These are phyloP conservation scores for Hibiscus mutabilis DNA, from an alignment of 345 rosid genomes.

Conservation along the genomic window DNA sequence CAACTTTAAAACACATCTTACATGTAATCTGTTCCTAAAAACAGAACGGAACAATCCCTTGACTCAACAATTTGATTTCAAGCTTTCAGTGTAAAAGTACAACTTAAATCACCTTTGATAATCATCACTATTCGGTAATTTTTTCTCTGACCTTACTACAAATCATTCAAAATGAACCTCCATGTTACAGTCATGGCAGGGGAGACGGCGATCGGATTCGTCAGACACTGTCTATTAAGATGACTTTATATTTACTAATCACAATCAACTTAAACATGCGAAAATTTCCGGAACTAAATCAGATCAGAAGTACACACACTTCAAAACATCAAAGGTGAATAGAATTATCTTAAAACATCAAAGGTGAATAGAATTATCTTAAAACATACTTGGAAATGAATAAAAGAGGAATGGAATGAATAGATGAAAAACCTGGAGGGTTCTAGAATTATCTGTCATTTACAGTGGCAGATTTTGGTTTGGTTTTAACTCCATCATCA, in stretches of 20 bases:
- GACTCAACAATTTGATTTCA: background rate
- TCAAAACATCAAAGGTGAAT: background rate
- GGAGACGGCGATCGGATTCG: background rate
- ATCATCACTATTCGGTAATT: background rate
- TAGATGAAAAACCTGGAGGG: constrained; percentile 36
- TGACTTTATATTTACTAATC: background rate
- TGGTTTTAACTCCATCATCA: too few species aligned
- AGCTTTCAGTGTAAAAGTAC: background rate
- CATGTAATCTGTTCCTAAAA: background rate
- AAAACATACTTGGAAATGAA: too few species aligned
- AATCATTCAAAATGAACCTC: background rate
- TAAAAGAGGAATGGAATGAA: background rate
- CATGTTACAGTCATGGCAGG: background rate
- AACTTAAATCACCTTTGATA: background rate
- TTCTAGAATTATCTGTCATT: too few species aligned
- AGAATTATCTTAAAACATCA: background rate
- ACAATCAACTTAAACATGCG: background rate
- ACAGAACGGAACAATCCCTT: background rate
- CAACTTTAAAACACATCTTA: background rate
- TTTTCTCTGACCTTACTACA: background rate
- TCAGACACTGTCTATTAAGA: background rate
- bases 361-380: too few species aligned
- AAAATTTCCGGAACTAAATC: background rate
- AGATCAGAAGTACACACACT: constrained; percentile 1
- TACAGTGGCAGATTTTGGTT: too few species aligned